Base-by-base conservation (phyloP, 2,329 filamentous ascomycete species). In the Chaetomiaceae sp. region DNA sequence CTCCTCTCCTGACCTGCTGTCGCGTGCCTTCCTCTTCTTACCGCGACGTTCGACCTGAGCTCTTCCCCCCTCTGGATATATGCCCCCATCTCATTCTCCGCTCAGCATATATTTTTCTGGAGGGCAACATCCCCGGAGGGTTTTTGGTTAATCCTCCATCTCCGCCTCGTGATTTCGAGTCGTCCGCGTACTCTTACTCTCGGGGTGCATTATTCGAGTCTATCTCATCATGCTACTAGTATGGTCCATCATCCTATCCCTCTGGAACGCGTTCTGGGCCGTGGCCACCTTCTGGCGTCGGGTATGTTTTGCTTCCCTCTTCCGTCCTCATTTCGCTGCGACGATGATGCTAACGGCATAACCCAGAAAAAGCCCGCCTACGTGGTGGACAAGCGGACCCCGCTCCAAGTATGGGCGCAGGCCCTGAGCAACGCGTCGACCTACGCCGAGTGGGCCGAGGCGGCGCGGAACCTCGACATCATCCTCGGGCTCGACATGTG, bases 401-500 rank as follows among this genome's bases (percentile, higher is more conserved):
- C 81, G 2, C 77, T 81, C 45, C 82, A 87, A 59, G 72, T 83
- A 51, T 85, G 89, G 72, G 76, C 87, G 39, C 78, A 87, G 56
- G 74, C 78, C 22, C 74, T 95, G 44, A 78, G 77, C 49, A 79
- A 82, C 54, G 87, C 89, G 17, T 76, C 82, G 59, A 78, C 80
- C 23, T 95, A 87, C 66, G 88, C 94, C 65, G 87, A 94, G 66
- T 96, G 91, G 90, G 86, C 92, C 66, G 84, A 85, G 60, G 84
- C 87, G n/a, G 89, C 91, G 1, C 80, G 88, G 59, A 82, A 88
- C 64, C 79, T 96, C n/a, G 91, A 96, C 69, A 85, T 87, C 63
- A 75, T 89, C 17, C 77, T 91, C n/a, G 85, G 85, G 38, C 82
- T 91, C 61, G 89, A 95, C 70, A 70, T 91, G 57, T 96, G 88